phyloP scores from a whole-genome alignment of 1,284 basidiomycete genomes.

The Sphaerobolus stellatus region DNA sequence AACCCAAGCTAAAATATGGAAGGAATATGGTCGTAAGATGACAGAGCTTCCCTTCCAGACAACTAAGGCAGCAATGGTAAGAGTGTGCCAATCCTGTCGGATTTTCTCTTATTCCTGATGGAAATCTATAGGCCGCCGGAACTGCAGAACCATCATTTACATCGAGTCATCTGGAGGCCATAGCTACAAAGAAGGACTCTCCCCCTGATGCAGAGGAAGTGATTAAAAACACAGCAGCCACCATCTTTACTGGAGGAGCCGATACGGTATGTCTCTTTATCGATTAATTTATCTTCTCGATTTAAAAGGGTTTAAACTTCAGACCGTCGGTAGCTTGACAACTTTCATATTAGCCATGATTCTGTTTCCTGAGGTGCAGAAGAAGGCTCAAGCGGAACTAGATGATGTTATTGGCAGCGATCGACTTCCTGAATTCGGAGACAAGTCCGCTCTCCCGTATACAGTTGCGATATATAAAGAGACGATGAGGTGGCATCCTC shows the following conservation, averaged over 20 bases:
- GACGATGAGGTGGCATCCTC: constrained; percentile 23
- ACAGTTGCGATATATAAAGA: constrained; percentile 9
- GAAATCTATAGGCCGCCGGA: not conserved
- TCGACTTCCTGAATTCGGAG: not conserved
- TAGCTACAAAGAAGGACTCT: too few species aligned
- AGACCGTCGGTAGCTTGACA: not conserved
- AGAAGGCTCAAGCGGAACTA: not conserved
- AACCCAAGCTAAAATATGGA: constrained; percentile 45
- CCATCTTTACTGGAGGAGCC: constrained; percentile 23
- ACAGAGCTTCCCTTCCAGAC: constrained; percentile 35
- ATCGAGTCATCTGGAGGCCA: not conserved
- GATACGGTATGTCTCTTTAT: not conserved
- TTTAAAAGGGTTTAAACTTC: not conserved
- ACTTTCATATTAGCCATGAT: not conserved
- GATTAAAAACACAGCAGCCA: constrained; percentile 23
- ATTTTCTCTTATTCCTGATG: too few species aligned
- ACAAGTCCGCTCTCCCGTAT: constrained; percentile 10
- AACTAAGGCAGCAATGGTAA: constrained; percentile 26
- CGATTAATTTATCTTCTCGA: not conserved
- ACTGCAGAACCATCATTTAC: constrained; percentile 3
- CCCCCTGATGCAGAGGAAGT: constrained; percentile 21
- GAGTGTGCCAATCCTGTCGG: constrained; percentile 6
- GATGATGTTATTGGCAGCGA: not conserved
- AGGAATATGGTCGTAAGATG: constrained; percentile 26
- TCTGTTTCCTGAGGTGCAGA: not conserved